Conservation (phyloP, 1,284 basidiomycete genomes). For the Porogramme epimiltina region DNA sequence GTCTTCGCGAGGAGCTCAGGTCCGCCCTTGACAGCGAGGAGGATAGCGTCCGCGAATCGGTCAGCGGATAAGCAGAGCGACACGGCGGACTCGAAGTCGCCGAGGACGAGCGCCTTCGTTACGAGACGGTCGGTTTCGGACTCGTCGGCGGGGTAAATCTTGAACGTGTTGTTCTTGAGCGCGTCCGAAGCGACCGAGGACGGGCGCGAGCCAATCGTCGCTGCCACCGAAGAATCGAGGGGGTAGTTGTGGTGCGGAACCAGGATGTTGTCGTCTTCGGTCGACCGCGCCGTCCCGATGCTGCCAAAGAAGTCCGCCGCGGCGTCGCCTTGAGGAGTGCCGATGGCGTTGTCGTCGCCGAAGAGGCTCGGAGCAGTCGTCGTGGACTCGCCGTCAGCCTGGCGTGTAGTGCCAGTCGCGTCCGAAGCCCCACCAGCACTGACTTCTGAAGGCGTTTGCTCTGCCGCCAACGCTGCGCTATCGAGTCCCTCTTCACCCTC, state of each 20-base stretch:
- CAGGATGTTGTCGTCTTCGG: constrained; percentile 59
- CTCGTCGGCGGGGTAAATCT: constrained; percentile 89
- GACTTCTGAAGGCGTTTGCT: constrained; percentile 72
- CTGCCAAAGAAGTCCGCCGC: constrained; percentile 92
- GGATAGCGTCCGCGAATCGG: constrained; percentile 92
- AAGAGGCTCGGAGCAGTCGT: constrained; percentile 89
- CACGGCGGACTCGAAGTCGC: constrained; percentile 93
- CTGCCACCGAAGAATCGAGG: constrained; percentile 86
- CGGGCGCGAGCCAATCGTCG: constrained; percentile 85
- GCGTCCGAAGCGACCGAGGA: constrained; percentile 82
- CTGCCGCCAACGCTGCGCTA: constrained; percentile 33
- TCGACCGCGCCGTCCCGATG: constrained; percentile 60
- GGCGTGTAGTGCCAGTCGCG: constrained; percentile 57
- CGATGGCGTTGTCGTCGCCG: constrained; percentile 69
- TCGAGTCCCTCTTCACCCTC: constrained; percentile 41
- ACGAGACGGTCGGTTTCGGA: constrained; percentile 88
- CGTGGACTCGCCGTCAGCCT: constrained; percentile 73
- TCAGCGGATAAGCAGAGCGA: constrained; percentile 89
- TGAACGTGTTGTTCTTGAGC: constrained; percentile 81
- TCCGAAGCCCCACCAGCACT: constrained; percentile 68
- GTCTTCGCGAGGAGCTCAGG: constrained; percentile 87
- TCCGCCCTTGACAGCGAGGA: constrained; percentile 91
- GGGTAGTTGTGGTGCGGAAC: constrained; percentile 82
- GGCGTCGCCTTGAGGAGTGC: constrained; percentile 60
- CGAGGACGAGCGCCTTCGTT: constrained; percentile 92